A percentile compares a stretch with the other conserved stretches of the same genome.
These are phyloP conservation scores for Crithidia mellificae DNA, from an alignment of 208 protist genomes.

Conservation along the genomic window DNA sequence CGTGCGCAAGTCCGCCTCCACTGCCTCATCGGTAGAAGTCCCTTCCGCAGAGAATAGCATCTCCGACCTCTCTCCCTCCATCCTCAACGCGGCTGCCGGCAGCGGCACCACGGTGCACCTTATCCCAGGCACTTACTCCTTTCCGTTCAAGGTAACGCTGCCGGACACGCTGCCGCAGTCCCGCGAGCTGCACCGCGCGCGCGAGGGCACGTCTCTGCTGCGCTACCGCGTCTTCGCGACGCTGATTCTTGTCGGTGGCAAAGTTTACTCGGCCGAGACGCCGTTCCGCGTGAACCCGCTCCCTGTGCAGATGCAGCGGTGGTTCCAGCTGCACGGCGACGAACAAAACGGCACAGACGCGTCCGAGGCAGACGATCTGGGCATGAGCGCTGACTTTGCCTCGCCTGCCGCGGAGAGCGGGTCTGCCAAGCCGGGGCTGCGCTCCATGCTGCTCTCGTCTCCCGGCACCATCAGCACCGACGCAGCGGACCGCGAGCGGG, in stretches of 20 bases:
- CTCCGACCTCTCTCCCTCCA: conserved; percentile 5
- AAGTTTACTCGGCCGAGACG: conserved; percentile 24
- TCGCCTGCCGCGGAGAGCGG: neutral
- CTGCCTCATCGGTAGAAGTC: neutral
- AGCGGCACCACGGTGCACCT: conserved; percentile 24
- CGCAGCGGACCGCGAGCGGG: conserved; percentile 2
- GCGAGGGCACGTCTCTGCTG: conserved; percentile 36
- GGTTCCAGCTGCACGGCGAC: conserved; percentile 51
- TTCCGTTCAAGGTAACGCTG: conserved; percentile 59
- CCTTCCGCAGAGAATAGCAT: conserved; percentile 2
- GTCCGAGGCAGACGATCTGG: neutral
- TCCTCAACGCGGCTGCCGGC: conserved; percentile 1
- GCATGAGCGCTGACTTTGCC: neutral
- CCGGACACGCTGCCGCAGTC: conserved; percentile 57
- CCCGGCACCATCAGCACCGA: conserved; percentile 8
- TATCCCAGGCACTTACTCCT: conserved; percentile 63
- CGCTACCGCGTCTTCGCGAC: conserved; percentile 44
- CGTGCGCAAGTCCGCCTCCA: conserved; percentile 2
- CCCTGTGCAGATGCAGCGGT: conserved; percentile 59
- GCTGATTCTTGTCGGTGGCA: conserved; percentile 37
- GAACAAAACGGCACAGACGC: conserved; percentile 20
- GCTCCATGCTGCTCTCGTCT: conserved; percentile 19
- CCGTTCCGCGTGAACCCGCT: conserved; percentile 44
- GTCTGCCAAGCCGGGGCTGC: neutral
- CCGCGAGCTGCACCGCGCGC: conserved; percentile 22